phyloP scores from a whole-genome alignment of 1,284 basidiomycete species.

The Meira miltonrushii region DNA sequence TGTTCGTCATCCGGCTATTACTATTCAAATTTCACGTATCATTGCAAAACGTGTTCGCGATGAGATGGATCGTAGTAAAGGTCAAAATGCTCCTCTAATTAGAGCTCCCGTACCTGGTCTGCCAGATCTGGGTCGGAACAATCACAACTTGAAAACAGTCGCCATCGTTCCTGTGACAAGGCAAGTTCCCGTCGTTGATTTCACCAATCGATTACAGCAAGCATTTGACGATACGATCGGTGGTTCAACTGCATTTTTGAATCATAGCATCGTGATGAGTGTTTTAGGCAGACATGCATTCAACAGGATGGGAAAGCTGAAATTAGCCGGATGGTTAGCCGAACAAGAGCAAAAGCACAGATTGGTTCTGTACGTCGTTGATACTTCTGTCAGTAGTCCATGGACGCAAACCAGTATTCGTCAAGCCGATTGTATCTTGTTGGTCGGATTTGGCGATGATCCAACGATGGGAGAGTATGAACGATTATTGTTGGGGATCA shows the following conservation, averaged over 20 bases:
- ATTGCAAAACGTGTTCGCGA: conserved; percentile 86
- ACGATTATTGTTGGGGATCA: conserved; percentile 75
- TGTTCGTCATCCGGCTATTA: conserved; percentile 82
- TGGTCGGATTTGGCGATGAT: conserved; percentile 79
- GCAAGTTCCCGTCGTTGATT: conserved; percentile 47
- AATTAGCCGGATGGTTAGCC: conserved; percentile 50
- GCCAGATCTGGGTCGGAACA: conserved; percentile 62
- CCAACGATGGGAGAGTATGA: conserved; percentile 84
- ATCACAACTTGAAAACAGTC: conserved; percentile 88
- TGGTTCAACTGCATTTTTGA: conserved; percentile 42
- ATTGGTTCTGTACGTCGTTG: conserved; percentile 49
- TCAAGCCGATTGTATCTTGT: conserved; percentile 89
- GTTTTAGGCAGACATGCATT: conserved; percentile 49
- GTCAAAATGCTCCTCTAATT: conserved; percentile 11
- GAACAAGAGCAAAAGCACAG: conserved; percentile 49
- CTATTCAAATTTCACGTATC: conserved; percentile 87
- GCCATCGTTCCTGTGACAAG: conserved; percentile 66
- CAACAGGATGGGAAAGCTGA: conserved; percentile 51
- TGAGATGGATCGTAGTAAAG: conserved; percentile 59
- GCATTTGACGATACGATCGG: conserved; percentile 47
- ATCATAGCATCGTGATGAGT: conserved; percentile 49
- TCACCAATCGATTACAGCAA: conserved; percentile 42
- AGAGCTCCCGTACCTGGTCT: conserved; percentile 37
- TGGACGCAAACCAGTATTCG: conserved; percentile 50
- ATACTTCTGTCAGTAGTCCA: conserved; percentile 47